Evolutionary conservation across 768 basidiomycete genomes (phyloP).

Genomic region (Exsudoporus frostii): DNA sequence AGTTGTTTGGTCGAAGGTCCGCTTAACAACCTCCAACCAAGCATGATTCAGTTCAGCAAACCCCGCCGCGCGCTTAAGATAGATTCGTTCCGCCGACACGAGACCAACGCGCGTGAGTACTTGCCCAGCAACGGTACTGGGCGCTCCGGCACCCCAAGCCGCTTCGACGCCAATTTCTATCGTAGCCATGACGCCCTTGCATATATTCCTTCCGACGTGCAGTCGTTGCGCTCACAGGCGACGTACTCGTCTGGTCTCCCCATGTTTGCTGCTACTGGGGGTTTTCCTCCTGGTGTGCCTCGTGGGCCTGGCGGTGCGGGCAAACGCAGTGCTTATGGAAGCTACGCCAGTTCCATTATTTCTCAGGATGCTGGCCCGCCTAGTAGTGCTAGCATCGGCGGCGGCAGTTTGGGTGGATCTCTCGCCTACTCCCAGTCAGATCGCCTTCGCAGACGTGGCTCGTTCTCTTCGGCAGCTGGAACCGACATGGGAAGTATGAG

Average conservation of each 20-base stretch:
- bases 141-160: conserved; percentile 86
- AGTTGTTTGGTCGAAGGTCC: conserved; percentile 93
- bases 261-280: conserved; percentile 69
- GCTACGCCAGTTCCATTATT: conserved; percentile 89
- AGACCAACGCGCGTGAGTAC: conserved; percentile 86
- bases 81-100: conserved; percentile 92
- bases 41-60: conserved; percentile 99
- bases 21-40: conserved; percentile 90
- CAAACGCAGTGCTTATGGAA: conserved; percentile 73
- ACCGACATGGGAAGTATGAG: conserved; percentile 77
- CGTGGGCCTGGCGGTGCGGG: conserved; percentile 56
- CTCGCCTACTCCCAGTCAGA: conserved; percentile 92
- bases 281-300: conserved; percentile 65
- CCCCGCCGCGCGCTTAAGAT: conserved; percentile 90
- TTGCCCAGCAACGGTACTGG: conserved; percentile 38
- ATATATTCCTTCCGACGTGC: conserved; percentile 93
- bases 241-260: conserved; percentile 92
- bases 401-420: conserved; percentile 43
- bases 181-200: conserved; percentile 91
- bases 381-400: conserved; percentile 56
- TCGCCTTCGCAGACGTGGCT: conserved; percentile 71
- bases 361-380: conserved; percentile 84
- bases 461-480: conserved; percentile 74
- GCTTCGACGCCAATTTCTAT: conserved; percentile 95
- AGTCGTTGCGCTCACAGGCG: conserved; percentile 94